Evolutionary conservation across 2,329 filamentous ascomycete species (phyloP).

Genomic region (Reticulascus tulasneorum): DNA sequence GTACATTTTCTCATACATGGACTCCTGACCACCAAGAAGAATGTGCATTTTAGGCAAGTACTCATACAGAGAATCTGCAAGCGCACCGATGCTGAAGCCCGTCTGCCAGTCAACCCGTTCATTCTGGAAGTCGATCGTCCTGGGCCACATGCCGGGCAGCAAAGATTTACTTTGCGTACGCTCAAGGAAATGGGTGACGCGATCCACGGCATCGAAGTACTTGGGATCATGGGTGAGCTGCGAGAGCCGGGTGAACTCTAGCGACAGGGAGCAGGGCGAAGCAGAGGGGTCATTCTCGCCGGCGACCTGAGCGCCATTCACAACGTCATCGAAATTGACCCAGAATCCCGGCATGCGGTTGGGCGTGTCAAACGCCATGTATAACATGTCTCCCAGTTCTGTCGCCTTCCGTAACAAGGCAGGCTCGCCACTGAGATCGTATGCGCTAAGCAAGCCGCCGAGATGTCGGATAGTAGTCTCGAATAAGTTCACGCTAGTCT

Average conservation of each 20-base stretch:
- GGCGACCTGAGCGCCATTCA: constrained; percentile 4
- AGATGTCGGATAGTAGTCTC: constrained; percentile 70
- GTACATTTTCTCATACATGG: constrained; percentile 55
- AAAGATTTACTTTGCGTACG: constrained; percentile 60
- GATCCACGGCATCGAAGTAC: constrained; percentile 69
- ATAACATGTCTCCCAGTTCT: constrained; percentile 61
- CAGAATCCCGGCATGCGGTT: constrained; percentile 53
- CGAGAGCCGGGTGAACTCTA: constrained; percentile 70
- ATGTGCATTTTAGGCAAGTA: constrained; percentile 45
- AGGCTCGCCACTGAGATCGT: constrained; percentile 57
- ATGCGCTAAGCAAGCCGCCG: constrained; percentile 65
- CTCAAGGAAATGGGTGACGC: constrained; percentile 64
- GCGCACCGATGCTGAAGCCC: constrained; percentile 32
- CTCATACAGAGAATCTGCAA: constrained; percentile 37
- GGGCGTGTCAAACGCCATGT: constrained; percentile 64
- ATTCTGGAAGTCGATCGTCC: constrained; percentile 54
- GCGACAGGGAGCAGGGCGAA: constrained; percentile 58
- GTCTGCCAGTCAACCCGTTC: constrained; percentile 29
- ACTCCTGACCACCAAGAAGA: constrained; percentile 51
- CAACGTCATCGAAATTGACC: constrained; percentile 11
- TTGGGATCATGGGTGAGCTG: constrained; percentile 69
- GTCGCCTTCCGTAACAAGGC: constrained; percentile 57
- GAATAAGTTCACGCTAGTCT: constrained; percentile 55
- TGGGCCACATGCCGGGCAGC: constrained; percentile 72
- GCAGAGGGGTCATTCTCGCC: constrained; percentile 34